Percentiles rank a stretch among this genome's conserved stretches.
Evolutionary conservation across 2,329 filamentous ascomycete species (phyloP).

Genomic region (Nemania sp.): DNA sequence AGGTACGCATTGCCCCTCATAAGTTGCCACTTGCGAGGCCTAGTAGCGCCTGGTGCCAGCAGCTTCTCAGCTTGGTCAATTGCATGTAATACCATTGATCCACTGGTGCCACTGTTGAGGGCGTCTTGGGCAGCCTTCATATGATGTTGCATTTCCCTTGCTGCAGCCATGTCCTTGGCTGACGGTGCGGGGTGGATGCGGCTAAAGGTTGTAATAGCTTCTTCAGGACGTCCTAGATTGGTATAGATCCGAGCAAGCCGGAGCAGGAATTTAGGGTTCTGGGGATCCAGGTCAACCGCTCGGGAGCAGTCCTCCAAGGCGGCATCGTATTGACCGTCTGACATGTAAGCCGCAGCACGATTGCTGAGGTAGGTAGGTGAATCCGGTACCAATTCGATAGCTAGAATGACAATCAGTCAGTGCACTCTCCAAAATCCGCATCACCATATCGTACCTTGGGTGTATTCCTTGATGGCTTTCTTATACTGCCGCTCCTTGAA

Average conservation of each 20-base stretch:
- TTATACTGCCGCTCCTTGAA: slow-evolving; percentile 95
- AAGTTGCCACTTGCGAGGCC: slow-evolving; percentile 92
- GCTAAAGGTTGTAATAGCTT: slow-evolving; percentile 84
- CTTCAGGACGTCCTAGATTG: slow-evolving; percentile 84
- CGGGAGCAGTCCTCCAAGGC: slow-evolving; percentile 89
- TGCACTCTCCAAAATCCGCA: background rate
- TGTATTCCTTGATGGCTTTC: slow-evolving; percentile 91
- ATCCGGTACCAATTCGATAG: slow-evolving; percentile 86
- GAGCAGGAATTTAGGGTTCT: slow-evolving; percentile 88
- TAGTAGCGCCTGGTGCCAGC: slow-evolving; percentile 78
- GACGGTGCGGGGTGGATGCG: slow-evolving; percentile 84
- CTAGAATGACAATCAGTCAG: slow-evolving; percentile 62
- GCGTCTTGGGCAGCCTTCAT: slow-evolving; percentile 83
- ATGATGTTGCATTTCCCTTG: slow-evolving; percentile 86
- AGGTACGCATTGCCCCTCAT: slow-evolving; percentile 92
- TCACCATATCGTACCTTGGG: slow-evolving; percentile 75
- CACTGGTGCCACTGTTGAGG: slow-evolving; percentile 78
- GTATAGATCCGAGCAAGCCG: slow-evolving; percentile 92
- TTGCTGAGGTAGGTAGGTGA: slow-evolving; percentile 94
- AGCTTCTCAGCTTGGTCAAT: slow-evolving; percentile 89
- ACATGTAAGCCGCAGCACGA: slow-evolving; percentile 93
- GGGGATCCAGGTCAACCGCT: slow-evolving; percentile 84
- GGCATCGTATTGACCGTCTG: slow-evolving; percentile 79
- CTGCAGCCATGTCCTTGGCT: slow-evolving; percentile 85
- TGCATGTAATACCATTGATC: slow-evolving; percentile 92